Percentiles rank a stretch among this genome's conserved stretches.
Evolutionary conservation across 768 basidiomycete genomes (phyloP).

Genomic region (Glaciozyma antarctica): DNA sequence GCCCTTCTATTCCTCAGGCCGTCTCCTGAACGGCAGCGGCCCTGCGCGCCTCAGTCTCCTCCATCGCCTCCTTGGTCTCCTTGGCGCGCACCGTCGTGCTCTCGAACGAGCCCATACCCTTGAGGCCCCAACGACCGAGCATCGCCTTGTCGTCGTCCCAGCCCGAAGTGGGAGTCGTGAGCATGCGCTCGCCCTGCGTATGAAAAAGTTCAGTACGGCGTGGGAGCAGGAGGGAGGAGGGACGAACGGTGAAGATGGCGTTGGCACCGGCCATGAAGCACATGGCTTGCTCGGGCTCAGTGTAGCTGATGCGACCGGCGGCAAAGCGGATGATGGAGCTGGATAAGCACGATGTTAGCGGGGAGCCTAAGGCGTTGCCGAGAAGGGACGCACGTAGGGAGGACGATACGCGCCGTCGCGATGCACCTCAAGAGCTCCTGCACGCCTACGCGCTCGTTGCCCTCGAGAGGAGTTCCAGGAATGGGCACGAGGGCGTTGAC

Average conservation of each 20-base stretch:
- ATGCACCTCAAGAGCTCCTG: slow-evolving; percentile 85
- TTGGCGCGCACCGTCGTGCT: slow-evolving; percentile 24
- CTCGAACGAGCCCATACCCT: slow-evolving; percentile 80
- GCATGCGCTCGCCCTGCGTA: slow-evolving; percentile 64
- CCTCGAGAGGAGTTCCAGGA: slow-evolving; percentile 81
- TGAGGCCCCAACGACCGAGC: slow-evolving; percentile 85
- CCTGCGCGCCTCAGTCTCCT: slow-evolving; percentile 22
- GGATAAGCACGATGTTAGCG: neutral
- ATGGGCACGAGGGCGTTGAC: slow-evolving; percentile 97
- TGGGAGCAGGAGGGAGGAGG: neutral
- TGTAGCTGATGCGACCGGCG: slow-evolving; percentile 79
- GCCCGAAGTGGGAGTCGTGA: slow-evolving; percentile 72
- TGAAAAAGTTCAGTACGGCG: neutral
- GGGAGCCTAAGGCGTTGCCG: too few relatives aligned
- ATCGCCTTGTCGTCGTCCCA: slow-evolving; percentile 98
- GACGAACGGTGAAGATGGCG: slow-evolving; percentile 77
- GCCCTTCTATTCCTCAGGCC: too few relatives aligned
- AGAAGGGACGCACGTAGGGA: slow-evolving; percentile 53
- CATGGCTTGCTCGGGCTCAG: slow-evolving; percentile 89
- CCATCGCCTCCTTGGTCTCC: slow-evolving; percentile 18
- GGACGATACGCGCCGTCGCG: slow-evolving; percentile 83
- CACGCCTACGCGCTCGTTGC: slow-evolving; percentile 77
- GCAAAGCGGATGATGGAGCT: slow-evolving; percentile 84
- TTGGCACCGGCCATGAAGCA: slow-evolving; percentile 99
- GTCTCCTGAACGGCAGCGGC: neutral